Evolutionary conservation across 768 basidiomycete species (phyloP).

Genomic region (Tulasnella sp.): DNA sequence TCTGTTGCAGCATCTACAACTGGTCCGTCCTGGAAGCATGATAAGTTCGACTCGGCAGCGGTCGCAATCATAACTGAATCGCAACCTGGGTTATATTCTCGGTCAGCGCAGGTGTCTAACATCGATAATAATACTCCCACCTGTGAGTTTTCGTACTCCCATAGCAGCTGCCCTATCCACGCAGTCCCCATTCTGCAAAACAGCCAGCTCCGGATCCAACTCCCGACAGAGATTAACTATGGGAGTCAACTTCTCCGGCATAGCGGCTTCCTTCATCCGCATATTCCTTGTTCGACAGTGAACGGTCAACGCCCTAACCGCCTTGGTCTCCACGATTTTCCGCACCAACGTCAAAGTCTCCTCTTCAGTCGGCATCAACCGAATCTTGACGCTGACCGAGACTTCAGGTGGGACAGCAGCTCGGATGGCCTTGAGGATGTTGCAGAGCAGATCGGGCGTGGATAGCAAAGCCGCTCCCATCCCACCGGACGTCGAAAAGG

Average conservation of each 20-base stretch:
- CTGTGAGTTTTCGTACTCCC: conserved; percentile 64
- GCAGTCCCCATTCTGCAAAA: conserved; percentile 94
- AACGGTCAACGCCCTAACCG: conserved; percentile 76
- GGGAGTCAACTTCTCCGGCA: conserved; percentile 68
- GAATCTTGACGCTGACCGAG: conserved; percentile 90
- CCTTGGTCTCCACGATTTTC: conserved; percentile 74
- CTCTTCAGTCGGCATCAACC: conserved; percentile 75
- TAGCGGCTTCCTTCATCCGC: conserved; percentile 72
- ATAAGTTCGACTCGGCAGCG: conserved; percentile 87
- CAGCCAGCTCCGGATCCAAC: conserved; percentile 64
- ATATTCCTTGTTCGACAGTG: conserved; percentile 92
- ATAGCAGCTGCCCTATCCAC: conserved; percentile 68
- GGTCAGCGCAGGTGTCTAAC: background rate
- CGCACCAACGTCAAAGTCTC: conserved; percentile 87
- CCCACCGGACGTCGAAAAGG: conserved; percentile 86
- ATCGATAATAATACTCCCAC: conserved; percentile 33
- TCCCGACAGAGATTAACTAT: conserved; percentile 78
- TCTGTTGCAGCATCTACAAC: conserved; percentile 59
- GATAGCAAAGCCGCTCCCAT: conserved; percentile 96
- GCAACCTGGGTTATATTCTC: conserved; percentile 44
- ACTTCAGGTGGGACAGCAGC: conserved; percentile 64
- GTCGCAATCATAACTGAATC: conserved; percentile 95
- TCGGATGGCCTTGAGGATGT: conserved; percentile 75
- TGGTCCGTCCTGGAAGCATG: conserved; percentile 68
- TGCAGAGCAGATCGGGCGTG: conserved; percentile 83